A percentile compares a stretch with the other conserved stretches of the same genome.
These are phyloP conservation scores for Xylaria sp. DNA, from an alignment of 2,329 filamentous ascomycete genomes.

Conservation along the genomic window DNA sequence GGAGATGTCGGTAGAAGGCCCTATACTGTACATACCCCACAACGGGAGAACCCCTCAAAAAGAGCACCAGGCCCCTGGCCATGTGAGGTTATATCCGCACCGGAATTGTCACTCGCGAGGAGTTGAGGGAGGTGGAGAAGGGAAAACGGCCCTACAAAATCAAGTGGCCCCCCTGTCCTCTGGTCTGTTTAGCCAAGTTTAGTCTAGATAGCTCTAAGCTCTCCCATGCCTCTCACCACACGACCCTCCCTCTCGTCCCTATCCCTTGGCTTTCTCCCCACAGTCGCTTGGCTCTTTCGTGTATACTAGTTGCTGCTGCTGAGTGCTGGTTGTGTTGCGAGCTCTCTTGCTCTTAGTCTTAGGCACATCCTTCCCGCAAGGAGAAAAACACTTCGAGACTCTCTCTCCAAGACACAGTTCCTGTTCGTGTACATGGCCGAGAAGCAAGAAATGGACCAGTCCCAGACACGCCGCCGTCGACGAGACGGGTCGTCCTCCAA, in stretches of 20 bases:
- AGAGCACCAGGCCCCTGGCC: constrained; percentile 26
- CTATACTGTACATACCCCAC: constrained; percentile 29
- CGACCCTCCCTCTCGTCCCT: constrained; percentile 15
- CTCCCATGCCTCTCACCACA: constrained; percentile 27
- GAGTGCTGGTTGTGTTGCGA: constrained; percentile 17
- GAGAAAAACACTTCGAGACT: constrained; percentile 25
- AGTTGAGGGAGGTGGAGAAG: constrained; percentile 26
- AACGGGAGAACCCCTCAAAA: constrained; percentile 33
- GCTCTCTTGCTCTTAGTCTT: constrained; percentile 26
- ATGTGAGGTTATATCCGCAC: constrained; percentile 32
- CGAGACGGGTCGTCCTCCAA: constrained; percentile 40
- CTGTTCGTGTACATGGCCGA: constrained; percentile 35
- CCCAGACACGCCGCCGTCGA: constrained; percentile 39
- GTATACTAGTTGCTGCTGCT: constrained; percentile 20
- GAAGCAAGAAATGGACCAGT: constrained; percentile 39
- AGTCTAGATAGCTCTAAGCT: constrained; percentile 30
- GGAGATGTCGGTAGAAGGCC: constrained; percentile 36
- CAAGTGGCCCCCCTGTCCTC: constrained; percentile 37
- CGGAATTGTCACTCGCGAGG: constrained; percentile 27
- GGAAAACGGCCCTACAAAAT: constrained; percentile 35
- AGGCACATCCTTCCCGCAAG: constrained; percentile 25
- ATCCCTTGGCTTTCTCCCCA: constrained; percentile 29
- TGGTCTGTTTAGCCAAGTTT: constrained; percentile 30
- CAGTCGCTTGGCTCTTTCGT: constrained; percentile 22
- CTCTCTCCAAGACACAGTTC: constrained; percentile 16